These are phyloP conservation scores for Fraxinus pennsylvanica DNA, from an alignment of 257 asterid genomes.

Conservation along the genomic window DNA sequence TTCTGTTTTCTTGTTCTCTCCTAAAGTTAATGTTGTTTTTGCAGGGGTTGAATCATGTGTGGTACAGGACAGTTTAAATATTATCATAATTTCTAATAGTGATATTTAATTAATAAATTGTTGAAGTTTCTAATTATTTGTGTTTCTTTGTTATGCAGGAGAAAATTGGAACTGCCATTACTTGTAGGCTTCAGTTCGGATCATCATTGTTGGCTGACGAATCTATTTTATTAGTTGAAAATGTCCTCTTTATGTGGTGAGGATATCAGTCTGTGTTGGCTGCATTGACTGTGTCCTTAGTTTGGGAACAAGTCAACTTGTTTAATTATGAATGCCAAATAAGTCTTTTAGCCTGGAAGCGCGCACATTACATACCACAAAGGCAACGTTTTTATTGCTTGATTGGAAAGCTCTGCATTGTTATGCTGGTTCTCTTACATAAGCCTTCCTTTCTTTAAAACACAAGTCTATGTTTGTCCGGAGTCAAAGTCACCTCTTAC, in stretches of 20 bases:
- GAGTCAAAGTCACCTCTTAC: not conserved
- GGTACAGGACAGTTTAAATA: constrained; percentile 44
- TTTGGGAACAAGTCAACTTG: too few relatives aligned
- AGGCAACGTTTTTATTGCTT: not conserved
- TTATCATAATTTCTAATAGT: constrained; percentile 26
- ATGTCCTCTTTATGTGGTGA: not conserved
- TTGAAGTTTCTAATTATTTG: constrained; percentile 16
- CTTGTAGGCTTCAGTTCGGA: constrained; percentile 1
- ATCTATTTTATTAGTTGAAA: not conserved
- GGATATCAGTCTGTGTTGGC: too few relatives aligned
- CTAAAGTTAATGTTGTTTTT: constrained; percentile 47
- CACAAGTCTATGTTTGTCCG: not conserved
- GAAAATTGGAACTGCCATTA: constrained; percentile 3
- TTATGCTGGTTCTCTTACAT: not conserved
- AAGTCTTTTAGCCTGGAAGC: not conserved
- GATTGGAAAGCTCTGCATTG: not conserved
- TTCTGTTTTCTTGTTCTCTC: constrained; percentile 21
- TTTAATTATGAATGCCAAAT: too few relatives aligned
- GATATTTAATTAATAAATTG: constrained; percentile 12
- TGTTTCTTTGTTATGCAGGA: constrained; percentile 28
- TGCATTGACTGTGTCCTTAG: too few relatives aligned
- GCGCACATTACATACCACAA: not conserved
- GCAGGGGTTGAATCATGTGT: constrained; percentile 62
- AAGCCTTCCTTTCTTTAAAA: not conserved
- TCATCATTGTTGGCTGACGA: not conserved